Evolutionary conservation across 75 land plant genomes (phyloP).

Genomic region (Picea glauca): DNA sequence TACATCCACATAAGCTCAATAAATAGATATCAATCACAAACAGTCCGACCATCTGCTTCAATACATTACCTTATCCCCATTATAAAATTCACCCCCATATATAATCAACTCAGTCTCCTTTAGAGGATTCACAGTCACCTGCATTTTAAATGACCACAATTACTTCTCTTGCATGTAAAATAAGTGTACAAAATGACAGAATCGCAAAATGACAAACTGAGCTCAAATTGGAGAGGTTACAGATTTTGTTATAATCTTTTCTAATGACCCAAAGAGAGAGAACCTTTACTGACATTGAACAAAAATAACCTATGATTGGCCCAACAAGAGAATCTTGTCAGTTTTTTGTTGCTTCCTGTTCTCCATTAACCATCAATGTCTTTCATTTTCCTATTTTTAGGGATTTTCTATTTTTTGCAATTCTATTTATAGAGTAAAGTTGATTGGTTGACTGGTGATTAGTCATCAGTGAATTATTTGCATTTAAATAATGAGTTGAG

Average conservation of each 20-base stretch:
- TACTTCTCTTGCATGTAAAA: constrained; percentile 5
- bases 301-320: no score
- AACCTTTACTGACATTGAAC: neutral
- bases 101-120: constrained; percentile 92
- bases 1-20: neutral
- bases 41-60: neutral
- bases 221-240: neutral
- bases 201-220: neutral
- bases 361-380: no score
- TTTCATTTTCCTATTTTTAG: no score
- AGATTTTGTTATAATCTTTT: neutral
- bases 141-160: constrained; percentile 2
- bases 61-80: constrained; percentile 82
- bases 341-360: no score
- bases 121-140: constrained; percentile 85
- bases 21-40: constrained; percentile 5
- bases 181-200: neutral
- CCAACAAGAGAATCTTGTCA: no score
- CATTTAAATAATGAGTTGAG: no score
- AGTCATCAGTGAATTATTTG: no score
- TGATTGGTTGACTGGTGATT: no score
- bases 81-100: constrained; percentile 98
- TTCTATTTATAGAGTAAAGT: no score
- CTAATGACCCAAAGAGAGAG: neutral
- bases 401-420: no score